These are phyloP conservation scores for Wickerhamomyces bisporus DNA, from an alignment of 805 yeast genomes.

Conservation along the genomic window DNA sequence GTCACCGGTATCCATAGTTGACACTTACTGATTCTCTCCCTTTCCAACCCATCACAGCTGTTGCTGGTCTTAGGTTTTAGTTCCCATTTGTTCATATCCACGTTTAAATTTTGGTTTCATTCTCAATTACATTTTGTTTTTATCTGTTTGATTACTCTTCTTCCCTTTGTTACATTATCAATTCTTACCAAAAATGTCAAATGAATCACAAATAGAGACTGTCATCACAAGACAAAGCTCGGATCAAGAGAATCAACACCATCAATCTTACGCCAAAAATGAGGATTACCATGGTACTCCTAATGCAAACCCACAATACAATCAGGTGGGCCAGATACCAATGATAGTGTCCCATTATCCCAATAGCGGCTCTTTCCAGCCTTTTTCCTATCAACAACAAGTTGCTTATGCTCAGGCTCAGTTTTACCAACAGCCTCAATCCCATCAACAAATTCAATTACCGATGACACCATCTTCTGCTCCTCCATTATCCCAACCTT, in stretches of 20 bases:
- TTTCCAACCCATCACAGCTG: too few species aligned
- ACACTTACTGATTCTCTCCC: too few species aligned
- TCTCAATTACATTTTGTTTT: too few species aligned
- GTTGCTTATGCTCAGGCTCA: slow-evolving; percentile 10
- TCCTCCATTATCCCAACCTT: background rate
- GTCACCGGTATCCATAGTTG: too few species aligned
- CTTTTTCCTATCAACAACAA: slow-evolving; percentile 14
- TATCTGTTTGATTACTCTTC: too few species aligned
- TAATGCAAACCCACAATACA: background rate
- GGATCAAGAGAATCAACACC: background rate
- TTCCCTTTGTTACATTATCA: too few species aligned
- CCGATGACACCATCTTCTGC: slow-evolving; percentile 1
- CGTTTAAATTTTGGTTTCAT: too few species aligned
- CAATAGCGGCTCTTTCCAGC: slow-evolving; percentile 6
- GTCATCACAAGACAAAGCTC: background rate
- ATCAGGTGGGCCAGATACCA: slow-evolving; percentile 7
- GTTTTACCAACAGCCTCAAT: slow-evolving; percentile 7
- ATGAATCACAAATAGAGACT: background rate
- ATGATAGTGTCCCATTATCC: slow-evolving; percentile 20
- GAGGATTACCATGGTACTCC: background rate
- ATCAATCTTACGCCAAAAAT: background rate
- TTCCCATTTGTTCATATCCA: too few species aligned
- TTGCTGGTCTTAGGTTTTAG: too few species aligned
- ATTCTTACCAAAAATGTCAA: background rate
- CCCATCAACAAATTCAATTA: slow-evolving; percentile 1